A percentile compares a stretch with the other conserved stretches of the same genome.
Conservation (phyloP, 305 asterid genomes). For the Rubia peregrina region DNA sequence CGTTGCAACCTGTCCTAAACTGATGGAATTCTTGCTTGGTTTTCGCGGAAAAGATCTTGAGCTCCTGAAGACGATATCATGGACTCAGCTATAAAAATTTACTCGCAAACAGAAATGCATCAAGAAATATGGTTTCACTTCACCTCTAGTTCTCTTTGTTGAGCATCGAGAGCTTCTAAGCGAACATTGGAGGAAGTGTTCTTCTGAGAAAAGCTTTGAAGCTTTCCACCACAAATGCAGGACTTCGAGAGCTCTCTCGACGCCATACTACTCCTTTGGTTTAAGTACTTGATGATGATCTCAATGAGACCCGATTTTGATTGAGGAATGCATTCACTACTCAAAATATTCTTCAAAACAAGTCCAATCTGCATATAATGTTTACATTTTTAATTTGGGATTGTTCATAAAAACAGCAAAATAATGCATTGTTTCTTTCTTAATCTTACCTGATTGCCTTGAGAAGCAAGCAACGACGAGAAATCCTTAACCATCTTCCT, state of each 20-base stretch:
- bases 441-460: conserved; percentile 64
- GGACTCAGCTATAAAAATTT: not conserved
- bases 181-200: conserved; percentile 28
- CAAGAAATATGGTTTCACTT: conserved; percentile 27
- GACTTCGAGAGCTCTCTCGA: conserved; percentile 49
- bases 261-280: conserved; percentile 49
- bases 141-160: conserved; percentile 72
- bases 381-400: not conserved
- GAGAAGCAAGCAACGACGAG: conserved; percentile 55
- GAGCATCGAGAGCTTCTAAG: conserved; percentile 45
- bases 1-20: conserved; percentile 53
- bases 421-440: no score
- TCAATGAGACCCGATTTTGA: conserved; percentile 53
- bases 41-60: conserved; percentile 47
- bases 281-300: conserved; percentile 56
- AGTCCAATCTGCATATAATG: conserved; percentile 54
- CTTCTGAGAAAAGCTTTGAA: conserved; percentile 18
- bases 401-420: not conserved
- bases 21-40: conserved; percentile 49
- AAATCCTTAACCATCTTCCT: conserved; percentile 76
- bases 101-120: not conserved
- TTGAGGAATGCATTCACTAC: conserved; percentile 34
- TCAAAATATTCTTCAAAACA: conserved; percentile 54
- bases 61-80: conserved; percentile 40
- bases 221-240: conserved; percentile 69